Conservation (phyloP, 306 rosid genomes). For the Boehmeria nivea region DNA sequence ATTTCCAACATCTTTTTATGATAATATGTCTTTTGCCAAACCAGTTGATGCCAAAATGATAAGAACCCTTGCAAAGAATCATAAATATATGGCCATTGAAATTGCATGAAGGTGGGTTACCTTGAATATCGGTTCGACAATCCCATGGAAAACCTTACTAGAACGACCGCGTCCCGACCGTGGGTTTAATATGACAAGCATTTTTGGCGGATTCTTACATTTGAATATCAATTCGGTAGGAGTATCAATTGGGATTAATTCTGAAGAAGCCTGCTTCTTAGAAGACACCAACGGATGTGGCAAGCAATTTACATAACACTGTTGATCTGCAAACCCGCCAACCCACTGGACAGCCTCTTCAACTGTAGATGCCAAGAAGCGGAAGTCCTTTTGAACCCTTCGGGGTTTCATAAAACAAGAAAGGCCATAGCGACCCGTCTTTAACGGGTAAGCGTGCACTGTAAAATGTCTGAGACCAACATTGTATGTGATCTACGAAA, state of each 20-base stretch:
- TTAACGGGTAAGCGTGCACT: constrained; percentile 76
- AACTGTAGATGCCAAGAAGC: constrained; percentile 67
- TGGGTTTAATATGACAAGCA: constrained; percentile 96
- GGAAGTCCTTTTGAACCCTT: constrained; percentile 71
- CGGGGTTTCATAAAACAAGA: constrained; percentile 65
- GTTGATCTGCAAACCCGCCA: constrained; percentile 96
- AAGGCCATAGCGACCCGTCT: constrained; percentile 68
- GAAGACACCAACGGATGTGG: constrained; percentile 93
- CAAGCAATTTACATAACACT: constrained; percentile 81
- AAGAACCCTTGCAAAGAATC: background rate
- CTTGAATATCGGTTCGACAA: constrained; percentile 91
- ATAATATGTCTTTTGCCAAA: background rate
- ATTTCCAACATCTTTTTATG: no score
- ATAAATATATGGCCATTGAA: background rate
- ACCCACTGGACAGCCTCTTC: constrained; percentile 98
- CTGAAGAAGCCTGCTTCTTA: constrained; percentile 96
- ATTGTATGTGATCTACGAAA: constrained; percentile 80
- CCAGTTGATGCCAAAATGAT: background rate
- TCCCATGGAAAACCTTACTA: constrained; percentile 76
- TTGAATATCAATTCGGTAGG: constrained; percentile 92
- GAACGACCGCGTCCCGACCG: constrained; percentile 96
- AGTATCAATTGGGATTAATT: constrained; percentile 66
- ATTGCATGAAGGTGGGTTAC: constrained; percentile 23
- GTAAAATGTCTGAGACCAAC: constrained; percentile 94
- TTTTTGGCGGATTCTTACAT: constrained; percentile 88